Conservation (phyloP, 768 basidiomycete genomes). For the Amanita pallidorosea region DNA sequence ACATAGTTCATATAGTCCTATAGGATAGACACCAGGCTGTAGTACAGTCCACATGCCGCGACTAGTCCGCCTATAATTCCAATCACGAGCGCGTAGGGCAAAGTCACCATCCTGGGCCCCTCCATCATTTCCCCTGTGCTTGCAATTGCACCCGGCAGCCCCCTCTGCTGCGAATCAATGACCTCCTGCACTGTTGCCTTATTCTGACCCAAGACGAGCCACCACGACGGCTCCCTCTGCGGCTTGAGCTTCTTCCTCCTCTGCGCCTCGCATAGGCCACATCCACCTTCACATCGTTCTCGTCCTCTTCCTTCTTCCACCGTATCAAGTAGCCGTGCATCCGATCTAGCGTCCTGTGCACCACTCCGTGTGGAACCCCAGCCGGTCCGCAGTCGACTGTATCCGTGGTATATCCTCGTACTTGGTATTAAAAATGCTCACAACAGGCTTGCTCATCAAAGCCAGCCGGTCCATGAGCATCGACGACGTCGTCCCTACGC, state of each 20-base stretch:
- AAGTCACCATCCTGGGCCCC: constrained; percentile 9
- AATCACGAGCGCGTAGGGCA: constrained; percentile 9
- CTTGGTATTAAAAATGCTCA: constrained; percentile 18
- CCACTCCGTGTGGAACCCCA: constrained; percentile 17
- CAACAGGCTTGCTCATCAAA: constrained; percentile 13
- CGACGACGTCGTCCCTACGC: constrained; percentile 9
- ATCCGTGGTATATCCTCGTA: constrained; percentile 15
- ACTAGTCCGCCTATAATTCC: constrained; percentile 10
- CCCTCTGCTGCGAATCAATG: constrained; percentile 13
- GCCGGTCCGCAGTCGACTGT: constrained; percentile 14
- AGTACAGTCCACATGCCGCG: constrained; percentile 7
- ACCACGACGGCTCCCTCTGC: constrained; percentile 17
- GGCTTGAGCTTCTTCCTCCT: constrained; percentile 1
- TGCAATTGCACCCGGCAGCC: constrained; percentile 13
- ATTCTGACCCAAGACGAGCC: constrained; percentile 21
- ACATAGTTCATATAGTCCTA: constrained; percentile 1
- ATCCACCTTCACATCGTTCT: constrained; percentile 4
- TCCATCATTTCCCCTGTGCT: constrained; percentile 5
- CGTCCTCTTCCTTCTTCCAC: constrained; percentile 5
- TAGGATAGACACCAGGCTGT: not conserved
- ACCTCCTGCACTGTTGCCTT: constrained; percentile 16
- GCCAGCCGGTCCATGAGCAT: constrained; percentile 10
- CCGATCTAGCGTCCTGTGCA: constrained; percentile 8
- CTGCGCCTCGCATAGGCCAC: constrained; percentile 5
- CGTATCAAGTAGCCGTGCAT: not conserved